Conservation (phyloP, 208 protist genomes). For the Spongospora subterranea region DNA sequence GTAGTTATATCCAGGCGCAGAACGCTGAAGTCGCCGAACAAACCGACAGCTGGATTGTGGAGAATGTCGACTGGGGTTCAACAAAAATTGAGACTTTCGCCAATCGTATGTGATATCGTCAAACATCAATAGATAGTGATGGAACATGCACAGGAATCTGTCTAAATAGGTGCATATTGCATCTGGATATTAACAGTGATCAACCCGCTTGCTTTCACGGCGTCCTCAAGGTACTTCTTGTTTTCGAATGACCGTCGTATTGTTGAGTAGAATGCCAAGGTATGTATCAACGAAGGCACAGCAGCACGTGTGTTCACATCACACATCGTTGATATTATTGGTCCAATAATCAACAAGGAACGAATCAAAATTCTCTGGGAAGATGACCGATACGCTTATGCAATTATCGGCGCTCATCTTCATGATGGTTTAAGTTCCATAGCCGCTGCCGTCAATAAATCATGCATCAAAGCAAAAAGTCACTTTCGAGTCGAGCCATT, state of each 20-base stretch:
- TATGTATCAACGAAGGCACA: not conserved
- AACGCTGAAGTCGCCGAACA: not conserved
- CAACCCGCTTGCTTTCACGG: not conserved
- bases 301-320: not conserved
- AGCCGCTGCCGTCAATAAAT: not conserved
- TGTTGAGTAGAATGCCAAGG: not conserved
- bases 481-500: not conserved
- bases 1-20: not conserved
- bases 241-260: not conserved
- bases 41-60: not conserved
- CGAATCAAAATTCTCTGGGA: slow-evolving; percentile 14
- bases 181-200: not conserved
- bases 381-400: not conserved
- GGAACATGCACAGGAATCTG: not conserved
- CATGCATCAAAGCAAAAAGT: not conserved
- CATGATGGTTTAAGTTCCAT: not conserved
- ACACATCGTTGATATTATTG: slow-evolving; percentile 1
- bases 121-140: not conserved
- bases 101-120: not conserved
- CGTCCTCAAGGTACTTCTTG: not conserved
- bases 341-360: not conserved
- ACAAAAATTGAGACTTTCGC: not conserved
- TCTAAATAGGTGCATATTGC: not conserved
- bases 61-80: slow-evolving; percentile 23
- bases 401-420: not conserved